Conservation (phyloP, 805 yeast species). For the Sugiyamaella boreocaroliniensis region DNA sequence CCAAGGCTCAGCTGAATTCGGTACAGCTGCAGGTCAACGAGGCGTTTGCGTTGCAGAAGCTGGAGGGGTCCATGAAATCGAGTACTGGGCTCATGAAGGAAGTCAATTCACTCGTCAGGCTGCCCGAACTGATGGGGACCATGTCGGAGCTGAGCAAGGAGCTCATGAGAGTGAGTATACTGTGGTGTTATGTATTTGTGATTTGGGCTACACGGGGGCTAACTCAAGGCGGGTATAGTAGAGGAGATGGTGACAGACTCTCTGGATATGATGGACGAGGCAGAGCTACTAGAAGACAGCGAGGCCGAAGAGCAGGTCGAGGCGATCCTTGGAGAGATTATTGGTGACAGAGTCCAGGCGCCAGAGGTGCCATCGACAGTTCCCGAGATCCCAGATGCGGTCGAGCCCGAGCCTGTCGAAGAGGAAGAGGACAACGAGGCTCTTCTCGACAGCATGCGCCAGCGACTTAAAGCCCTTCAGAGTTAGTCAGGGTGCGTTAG, state of each 20-base stretch:
- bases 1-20: constrained; percentile 80
- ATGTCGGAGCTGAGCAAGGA: constrained; percentile 86
- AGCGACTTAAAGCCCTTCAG: constrained; percentile 79
- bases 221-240: constrained; percentile 46
- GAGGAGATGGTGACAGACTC: constrained; percentile 94
- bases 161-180: constrained; percentile 42
- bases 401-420: constrained; percentile 16
- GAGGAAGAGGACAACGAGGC: constrained; percentile 61
- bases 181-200: neutral
- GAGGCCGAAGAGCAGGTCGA: constrained; percentile 35
- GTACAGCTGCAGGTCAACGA: constrained; percentile 86
- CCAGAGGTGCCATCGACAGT: constrained; percentile 35
- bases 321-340: constrained; percentile 34
- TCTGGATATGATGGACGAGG: constrained; percentile 62
- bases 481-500: constrained; percentile 29
- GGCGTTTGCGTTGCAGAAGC: constrained; percentile 76
- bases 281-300: constrained; percentile 41
- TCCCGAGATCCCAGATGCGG: constrained; percentile 20
- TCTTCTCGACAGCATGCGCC: constrained; percentile 79
- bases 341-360: constrained; percentile 47
- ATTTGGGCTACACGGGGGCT: neutral
- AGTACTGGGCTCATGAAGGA: constrained; percentile 83
- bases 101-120: constrained; percentile 65
- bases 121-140: constrained; percentile 75
- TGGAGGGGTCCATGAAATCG: constrained; percentile 73